A percentile compares a stretch with the other conserved stretches of the same genome.
Conservation (phyloP, 2,329 filamentous ascomycete genomes). For the Endoconidiophora polonica region DNA sequence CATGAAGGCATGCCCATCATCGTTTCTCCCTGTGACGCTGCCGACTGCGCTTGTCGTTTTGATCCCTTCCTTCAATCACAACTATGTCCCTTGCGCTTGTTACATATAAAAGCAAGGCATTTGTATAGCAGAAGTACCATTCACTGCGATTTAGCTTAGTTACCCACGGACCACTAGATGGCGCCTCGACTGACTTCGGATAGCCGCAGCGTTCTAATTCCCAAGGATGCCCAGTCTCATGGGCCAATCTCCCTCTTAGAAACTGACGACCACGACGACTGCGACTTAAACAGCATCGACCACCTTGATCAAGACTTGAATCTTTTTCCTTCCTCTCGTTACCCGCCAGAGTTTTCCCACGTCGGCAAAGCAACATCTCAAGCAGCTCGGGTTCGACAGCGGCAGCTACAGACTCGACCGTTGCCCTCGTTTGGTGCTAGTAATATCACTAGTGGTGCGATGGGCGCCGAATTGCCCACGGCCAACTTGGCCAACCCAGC, state of each 20-base stretch:
- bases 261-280: background rate
- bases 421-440: background rate
- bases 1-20: no score
- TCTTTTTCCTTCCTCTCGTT: background rate
- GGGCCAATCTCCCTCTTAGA: background rate
- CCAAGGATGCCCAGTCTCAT: background rate
- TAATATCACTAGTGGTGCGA: background rate
- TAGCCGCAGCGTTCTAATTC: background rate
- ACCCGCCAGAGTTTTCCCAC: background rate
- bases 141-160: background rate
- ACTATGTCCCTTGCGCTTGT: no score
- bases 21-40: no score
- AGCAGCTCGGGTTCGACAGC: no score
- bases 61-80: no score
- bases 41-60: no score
- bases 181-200: slow-evolving; percentile 4
- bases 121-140: no score
- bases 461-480: background rate
- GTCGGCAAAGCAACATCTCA: background rate
- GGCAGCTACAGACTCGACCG: no score
- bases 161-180: slow-evolving; percentile 2
- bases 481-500: background rate
- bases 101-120: no score
- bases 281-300: no score
- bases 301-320: background rate